phyloP scores from a whole-genome alignment of 306 rosid genomes.

The Sicyos baderoa region DNA sequence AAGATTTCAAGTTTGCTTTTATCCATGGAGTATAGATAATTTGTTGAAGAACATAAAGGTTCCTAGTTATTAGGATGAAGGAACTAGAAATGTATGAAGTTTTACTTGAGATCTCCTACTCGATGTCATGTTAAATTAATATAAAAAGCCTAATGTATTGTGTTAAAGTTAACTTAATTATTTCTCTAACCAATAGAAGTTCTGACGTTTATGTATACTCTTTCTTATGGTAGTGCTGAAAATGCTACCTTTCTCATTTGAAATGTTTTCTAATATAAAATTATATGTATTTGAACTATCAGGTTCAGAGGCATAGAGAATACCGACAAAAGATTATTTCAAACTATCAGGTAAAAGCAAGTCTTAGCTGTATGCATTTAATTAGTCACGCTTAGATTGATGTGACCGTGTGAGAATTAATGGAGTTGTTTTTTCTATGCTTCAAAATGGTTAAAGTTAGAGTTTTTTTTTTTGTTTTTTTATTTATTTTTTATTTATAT shows the following conservation, averaged over 20 bases:
- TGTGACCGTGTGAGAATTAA: neutral
- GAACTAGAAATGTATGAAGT: neutral
- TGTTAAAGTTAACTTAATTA: neutral
- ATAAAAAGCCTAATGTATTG: neutral
- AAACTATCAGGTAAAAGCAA: conserved; percentile 52
- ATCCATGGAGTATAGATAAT: no score
- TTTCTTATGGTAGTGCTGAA: neutral
- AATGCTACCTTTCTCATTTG: conserved; percentile 10
- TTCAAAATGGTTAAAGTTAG: neutral
- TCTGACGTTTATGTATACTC: neutral
- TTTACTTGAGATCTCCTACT: neutral
- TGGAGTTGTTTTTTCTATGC: neutral
- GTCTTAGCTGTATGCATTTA: neutral
- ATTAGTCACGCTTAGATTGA: neutral
- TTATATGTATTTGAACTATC: conserved; percentile 24
- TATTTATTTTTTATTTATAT: no score
- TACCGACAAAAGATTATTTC: conserved; percentile 58
- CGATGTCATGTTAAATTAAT: neutral
- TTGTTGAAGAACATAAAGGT: no score
- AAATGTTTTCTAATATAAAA: conserved; percentile 1
- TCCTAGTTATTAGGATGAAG: neutral
- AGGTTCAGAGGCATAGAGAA: conserved; percentile 75
- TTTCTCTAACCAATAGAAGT: neutral
- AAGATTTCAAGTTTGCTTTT: no score
- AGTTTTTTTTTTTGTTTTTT: no score